These are phyloP conservation scores for Leccinum subgranulosum DNA, from an alignment of 768 basidiomycete genomes.

Conservation along the genomic window DNA sequence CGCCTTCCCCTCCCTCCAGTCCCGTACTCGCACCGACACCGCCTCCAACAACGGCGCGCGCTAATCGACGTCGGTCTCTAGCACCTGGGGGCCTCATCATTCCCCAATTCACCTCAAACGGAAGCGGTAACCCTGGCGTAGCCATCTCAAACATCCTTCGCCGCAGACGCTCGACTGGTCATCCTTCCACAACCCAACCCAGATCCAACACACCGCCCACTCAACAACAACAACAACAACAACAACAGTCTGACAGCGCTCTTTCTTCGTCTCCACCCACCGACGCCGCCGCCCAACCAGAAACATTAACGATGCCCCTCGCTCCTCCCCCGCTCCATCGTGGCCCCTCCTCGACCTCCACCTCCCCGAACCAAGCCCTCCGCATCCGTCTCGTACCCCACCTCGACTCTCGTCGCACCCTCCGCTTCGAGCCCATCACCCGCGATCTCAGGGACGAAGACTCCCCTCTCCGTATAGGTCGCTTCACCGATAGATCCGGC, in stretches of 20 bases:
- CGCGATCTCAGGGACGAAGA: conserved; percentile 77
- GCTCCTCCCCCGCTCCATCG: conserved; percentile 20
- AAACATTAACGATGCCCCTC: conserved; percentile 16
- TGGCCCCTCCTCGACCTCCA: conserved; percentile 16
- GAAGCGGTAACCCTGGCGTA: conserved; percentile 16
- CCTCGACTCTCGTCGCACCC: conserved; percentile 83
- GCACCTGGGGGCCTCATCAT: conserved; percentile 35
- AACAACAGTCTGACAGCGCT: neutral
- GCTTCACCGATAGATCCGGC: conserved; percentile 88
- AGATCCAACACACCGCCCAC: neutral
- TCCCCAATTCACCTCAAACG: conserved; percentile 33
- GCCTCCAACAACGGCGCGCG: conserved; percentile 10
- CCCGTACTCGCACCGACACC: conserved; percentile 33
- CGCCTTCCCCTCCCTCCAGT: conserved; percentile 44
- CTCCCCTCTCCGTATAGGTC: conserved; percentile 77
- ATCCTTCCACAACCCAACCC: conserved; percentile 25
- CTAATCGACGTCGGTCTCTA: conserved; percentile 40
- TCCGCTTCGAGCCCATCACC: conserved; percentile 89
- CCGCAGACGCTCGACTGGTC: conserved; percentile 62
- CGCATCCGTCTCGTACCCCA: conserved; percentile 95
- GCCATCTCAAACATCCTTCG: conserved; percentile 61
- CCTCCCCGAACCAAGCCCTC: conserved; percentile 39
- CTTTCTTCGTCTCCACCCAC: conserved; percentile 19
- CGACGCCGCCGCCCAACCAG: neutral
- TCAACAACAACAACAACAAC: neutral